Evolutionary conservation across 2,329 filamentous ascomycete species (phyloP), one percentile per base, ranked within the genome.

Genomic region (Periconia sp.): DNA sequence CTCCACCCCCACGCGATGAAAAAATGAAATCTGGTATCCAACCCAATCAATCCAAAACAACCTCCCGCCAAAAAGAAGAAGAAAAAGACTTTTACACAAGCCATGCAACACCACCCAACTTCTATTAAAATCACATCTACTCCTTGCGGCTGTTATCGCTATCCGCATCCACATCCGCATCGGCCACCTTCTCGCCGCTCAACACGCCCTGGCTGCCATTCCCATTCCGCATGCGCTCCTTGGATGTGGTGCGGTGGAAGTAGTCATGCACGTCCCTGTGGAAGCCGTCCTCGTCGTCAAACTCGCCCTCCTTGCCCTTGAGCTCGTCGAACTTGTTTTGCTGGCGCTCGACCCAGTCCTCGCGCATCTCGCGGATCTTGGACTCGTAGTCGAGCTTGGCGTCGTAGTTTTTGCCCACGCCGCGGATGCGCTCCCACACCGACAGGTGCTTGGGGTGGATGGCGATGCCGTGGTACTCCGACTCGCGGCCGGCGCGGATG

Each of bases 401-500:
- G 74, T 97, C 80, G 79, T 97, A 97, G 70, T 83, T 73, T 81
- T 94, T 95, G 74, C 88, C 86, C 17, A 89, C 82, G 48, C 91
- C 92, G 50, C 84, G 82, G 58, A 90, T 74, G 57, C 91, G 87
- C 82, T 97, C 93, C 89, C 91, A 97, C 48, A 92, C 73, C 7
- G 89, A 93, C 58, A 97, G 79, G 71, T 97, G 93, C 73, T 89
- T 85, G 45, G 91, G 88, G 80, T 97, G 92, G 55, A 97, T 86
- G 55, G 93, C 93, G 50, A 96, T 87, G 61, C 93, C 93, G 77
- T 96, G 92, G 79, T 97, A 97, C 46, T 97, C 91, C 30, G 85
- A 58, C 62, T 87, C 87, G 55, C 86, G 85, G 57, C 91, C 92
- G 2, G 85, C 80, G 55, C 91, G 88, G 72, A 97, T 91, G 77